Percentiles rank a stretch among this genome's conserved stretches.
Evolutionary conservation across 129 eudicot genomes (phyloP).

Genomic region (Cynara cardunculus): DNA sequence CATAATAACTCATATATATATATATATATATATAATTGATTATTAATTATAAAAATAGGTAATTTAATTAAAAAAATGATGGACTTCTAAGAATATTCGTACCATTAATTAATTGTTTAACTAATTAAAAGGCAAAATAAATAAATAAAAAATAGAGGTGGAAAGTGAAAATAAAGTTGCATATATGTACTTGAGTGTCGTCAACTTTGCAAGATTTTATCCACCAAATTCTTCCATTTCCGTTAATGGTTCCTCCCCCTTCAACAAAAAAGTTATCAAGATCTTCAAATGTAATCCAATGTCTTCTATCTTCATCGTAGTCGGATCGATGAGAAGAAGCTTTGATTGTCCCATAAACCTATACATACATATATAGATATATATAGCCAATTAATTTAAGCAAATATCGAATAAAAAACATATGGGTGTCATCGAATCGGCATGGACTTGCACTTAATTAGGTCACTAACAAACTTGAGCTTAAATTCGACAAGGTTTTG

Average conservation of each 20-base stretch:
- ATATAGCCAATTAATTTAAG: background rate
- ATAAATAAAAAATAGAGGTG: background rate
- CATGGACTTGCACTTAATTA: slow-evolving; percentile 21
- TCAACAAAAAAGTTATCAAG: slow-evolving; percentile 38
- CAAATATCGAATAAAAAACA: background rate
- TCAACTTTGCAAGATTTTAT: slow-evolving; percentile 76
- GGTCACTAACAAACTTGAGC: slow-evolving; percentile 25
- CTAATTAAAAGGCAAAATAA: background rate
- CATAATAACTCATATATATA: background rate
- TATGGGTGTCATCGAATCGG: slow-evolving; percentile 11
- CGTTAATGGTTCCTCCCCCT: slow-evolving; percentile 90
- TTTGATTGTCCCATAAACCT: slow-evolving; percentile 71
- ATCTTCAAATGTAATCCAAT: slow-evolving; percentile 67
- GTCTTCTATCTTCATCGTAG: slow-evolving; percentile 27
- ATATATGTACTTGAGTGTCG: slow-evolving; percentile 35
- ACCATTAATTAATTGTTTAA: too few species aligned
- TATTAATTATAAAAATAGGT: background rate
- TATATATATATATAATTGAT: background rate
- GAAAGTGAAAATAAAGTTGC: background rate
- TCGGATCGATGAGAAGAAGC: slow-evolving; percentile 52
- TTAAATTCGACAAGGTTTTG: slow-evolving; percentile 18
- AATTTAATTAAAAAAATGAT: background rate
- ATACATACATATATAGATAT: background rate
- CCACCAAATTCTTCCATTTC: slow-evolving; percentile 93
- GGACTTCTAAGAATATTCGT: background rate